Percentiles rank a stretch among this genome's conserved stretches.
phyloP scores from a whole-genome alignment of 306 rosid species.

The Geum urbanum region DNA sequence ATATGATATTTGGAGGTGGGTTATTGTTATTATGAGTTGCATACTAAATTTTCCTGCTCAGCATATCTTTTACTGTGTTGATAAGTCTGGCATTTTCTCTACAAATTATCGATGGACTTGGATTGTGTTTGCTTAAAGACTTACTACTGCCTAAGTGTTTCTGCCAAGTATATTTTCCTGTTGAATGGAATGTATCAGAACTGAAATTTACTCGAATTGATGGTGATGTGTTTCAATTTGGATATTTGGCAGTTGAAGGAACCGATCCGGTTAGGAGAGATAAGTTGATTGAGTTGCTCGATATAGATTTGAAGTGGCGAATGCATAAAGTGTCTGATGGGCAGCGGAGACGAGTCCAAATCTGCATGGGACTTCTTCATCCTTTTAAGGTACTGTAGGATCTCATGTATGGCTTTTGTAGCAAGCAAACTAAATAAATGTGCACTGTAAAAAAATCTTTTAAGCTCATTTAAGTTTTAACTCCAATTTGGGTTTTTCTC shows the following conservation, averaged over 20 bases:
- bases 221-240: too few species aligned
- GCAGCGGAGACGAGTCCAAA: slow-evolving; percentile 94
- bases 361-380: slow-evolving; percentile 94
- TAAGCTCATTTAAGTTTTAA: background rate
- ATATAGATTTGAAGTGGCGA: slow-evolving; percentile 84
- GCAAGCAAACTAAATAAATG: background rate
- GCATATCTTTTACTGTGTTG: too few species aligned
- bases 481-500: background rate
- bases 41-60: background rate
- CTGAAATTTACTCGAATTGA: background rate
- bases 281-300: slow-evolving; percentile 80
- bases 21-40: slow-evolving; percentile 7
- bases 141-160: background rate
- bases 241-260: slow-evolving; percentile 72
- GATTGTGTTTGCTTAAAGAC: background rate
- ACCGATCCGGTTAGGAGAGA: slow-evolving; percentile 77
- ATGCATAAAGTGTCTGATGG: slow-evolving; percentile 99
- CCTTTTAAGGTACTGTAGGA: slow-evolving; percentile 68
- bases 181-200: background rate
- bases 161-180: background rate
- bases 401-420: background rate
- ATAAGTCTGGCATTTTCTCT: background rate
- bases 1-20: slow-evolving; percentile 97
- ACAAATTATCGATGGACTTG: background rate
- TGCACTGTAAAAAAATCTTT: background rate